Evolutionary conservation across 2,329 filamentous ascomycete genomes (phyloP).

Genomic region (Monilinia fructigena): DNA sequence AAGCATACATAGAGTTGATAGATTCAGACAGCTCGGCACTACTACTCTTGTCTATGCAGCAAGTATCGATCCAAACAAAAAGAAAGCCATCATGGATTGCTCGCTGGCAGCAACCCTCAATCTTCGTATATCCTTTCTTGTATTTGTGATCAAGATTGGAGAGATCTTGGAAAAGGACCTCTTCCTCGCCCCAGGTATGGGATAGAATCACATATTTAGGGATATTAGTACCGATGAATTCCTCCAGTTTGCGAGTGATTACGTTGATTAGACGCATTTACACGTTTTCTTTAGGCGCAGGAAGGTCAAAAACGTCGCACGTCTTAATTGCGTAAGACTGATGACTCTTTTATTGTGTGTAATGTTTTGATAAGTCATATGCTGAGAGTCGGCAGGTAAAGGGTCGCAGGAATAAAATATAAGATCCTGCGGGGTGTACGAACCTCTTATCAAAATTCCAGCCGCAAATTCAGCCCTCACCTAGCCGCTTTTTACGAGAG

Average conservation of each 20-base stretch:
- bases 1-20: constrained; percentile 27
- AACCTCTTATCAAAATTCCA: too few relatives aligned
- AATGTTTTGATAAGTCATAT: too few relatives aligned
- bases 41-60: constrained; percentile 28
- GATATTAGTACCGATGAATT: background rate
- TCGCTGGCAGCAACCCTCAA: background rate
- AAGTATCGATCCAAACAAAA: constrained; percentile 26
- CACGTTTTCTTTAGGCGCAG: background rate
- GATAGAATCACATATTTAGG: constrained; percentile 13
- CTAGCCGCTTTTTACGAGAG: too few relatives aligned
- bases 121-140: constrained; percentile 7
- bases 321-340: too few relatives aligned
- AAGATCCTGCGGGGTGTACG: too few relatives aligned
- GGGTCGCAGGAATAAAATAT: too few relatives aligned
- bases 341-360: too few relatives aligned
- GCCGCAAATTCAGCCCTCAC: too few relatives aligned
- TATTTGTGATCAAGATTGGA: background rate
- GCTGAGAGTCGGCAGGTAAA: too few relatives aligned
- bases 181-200: constrained; percentile 6
- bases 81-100: background rate
- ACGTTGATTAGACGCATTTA: constrained; percentile 15
- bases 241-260: background rate
- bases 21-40: constrained; percentile 24
- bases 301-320: background rate
- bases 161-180: constrained; percentile 6